Percentiles rank a stretch among this genome's conserved stretches.
These are phyloP conservation scores for Strobilomyces echinocephalus DNA, from an alignment of 768 basidiomycete genomes.

Conservation along the genomic window DNA sequence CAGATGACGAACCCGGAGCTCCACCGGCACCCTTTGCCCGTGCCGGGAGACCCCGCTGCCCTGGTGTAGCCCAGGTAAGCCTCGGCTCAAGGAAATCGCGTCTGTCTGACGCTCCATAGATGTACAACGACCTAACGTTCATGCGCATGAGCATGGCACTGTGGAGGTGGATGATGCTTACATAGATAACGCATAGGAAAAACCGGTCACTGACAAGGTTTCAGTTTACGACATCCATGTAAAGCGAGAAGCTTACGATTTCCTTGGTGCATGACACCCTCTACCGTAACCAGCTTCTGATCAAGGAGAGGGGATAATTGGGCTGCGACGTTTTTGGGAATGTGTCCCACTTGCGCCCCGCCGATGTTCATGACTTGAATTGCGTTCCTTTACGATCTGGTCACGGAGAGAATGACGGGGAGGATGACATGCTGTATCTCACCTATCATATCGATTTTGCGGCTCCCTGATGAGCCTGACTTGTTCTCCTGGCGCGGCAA, in stretches of 20 bases:
- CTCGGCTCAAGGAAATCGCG: slow-evolving; percentile 57
- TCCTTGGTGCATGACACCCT: slow-evolving; percentile 64
- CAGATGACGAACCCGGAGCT: slow-evolving; percentile 20
- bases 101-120: slow-evolving; percentile 65
- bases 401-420: neutral
- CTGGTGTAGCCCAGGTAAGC: slow-evolving; percentile 72
- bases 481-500: slow-evolving; percentile 78
- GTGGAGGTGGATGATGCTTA: slow-evolving; percentile 28
- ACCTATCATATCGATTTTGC: slow-evolving; percentile 64
- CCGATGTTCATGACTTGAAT: slow-evolving; percentile 80
- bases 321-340: slow-evolving; percentile 54
- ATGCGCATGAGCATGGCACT: neutral
- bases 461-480: slow-evolving; percentile 67
- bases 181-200: slow-evolving; percentile 58
- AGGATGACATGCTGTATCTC: slow-evolving; percentile 2
- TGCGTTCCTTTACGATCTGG: slow-evolving; percentile 49
- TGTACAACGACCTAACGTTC: slow-evolving; percentile 52
- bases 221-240: neutral
- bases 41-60: slow-evolving; percentile 50
- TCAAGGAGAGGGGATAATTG: slow-evolving; percentile 74
- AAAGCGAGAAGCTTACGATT: slow-evolving; percentile 44
- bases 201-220: slow-evolving; percentile 36
- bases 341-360: slow-evolving; percentile 72
- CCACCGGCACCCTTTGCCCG: slow-evolving; percentile 6
- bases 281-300: slow-evolving; percentile 53